Percentiles rank a stretch among this genome's conserved stretches.
phyloP scores from a whole-genome alignment of 306 rosid species.

The Lagenaria siceraria region DNA sequence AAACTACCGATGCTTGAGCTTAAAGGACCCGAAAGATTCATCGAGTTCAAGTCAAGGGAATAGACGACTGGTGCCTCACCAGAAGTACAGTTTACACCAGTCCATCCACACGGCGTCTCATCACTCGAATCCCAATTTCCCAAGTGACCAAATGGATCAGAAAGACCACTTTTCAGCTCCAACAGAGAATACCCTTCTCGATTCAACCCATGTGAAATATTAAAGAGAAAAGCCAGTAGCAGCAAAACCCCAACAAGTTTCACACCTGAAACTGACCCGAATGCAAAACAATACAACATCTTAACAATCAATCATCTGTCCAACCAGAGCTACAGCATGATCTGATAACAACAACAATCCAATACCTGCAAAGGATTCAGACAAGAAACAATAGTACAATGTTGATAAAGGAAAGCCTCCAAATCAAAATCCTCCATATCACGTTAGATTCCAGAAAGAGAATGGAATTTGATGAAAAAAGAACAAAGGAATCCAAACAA shows the following conservation, averaged over 20 bases:
- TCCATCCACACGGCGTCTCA: constrained; percentile 74
- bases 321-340: constrained; percentile 7
- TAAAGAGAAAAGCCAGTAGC: constrained; percentile 25
- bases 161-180: constrained; percentile 45
- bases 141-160: constrained; percentile 26
- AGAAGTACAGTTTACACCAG: constrained; percentile 50
- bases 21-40: constrained; percentile 59
- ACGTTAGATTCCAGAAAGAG: not conserved
- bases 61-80: constrained; percentile 29
- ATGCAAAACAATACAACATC: constrained; percentile 33
- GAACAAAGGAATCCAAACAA: not conserved
- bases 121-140: constrained; percentile 52
- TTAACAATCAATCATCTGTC: constrained; percentile 13
- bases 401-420: not conserved
- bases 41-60: constrained; percentile 43
- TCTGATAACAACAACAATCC: not conserved
- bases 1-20: constrained; percentile 46
- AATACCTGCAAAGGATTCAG: constrained; percentile 29
- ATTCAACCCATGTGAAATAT: constrained; percentile 58
- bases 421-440: not conserved
- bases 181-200: constrained; percentile 55
- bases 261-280: constrained; percentile 19
- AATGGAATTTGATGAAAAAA: not conserved
- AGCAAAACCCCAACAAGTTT: constrained; percentile 30
- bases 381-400: not conserved